Conservation (phyloP, 1,139 yeast species). For the Blastobotrys malaysiensis region DNA sequence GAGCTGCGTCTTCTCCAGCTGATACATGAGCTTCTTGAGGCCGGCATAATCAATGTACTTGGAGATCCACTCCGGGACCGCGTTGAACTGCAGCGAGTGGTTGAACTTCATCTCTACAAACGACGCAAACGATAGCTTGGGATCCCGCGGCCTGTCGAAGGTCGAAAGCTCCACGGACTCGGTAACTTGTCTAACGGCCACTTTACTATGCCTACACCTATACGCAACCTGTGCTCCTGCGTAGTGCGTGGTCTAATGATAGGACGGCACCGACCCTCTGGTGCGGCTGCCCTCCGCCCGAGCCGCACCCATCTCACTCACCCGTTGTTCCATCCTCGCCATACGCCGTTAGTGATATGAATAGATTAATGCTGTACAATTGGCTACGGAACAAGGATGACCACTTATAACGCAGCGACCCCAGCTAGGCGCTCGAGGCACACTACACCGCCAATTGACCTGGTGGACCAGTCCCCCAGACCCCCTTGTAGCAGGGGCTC, state of each 20-base stretch:
- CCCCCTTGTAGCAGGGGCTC: too few relatives aligned
- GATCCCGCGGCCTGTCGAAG: neutral
- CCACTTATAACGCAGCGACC: too few relatives aligned
- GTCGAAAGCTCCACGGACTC: neutral
- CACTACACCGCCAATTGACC: too few relatives aligned
- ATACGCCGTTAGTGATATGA: too few relatives aligned
- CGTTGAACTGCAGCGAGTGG: slow-evolving; percentile 68
- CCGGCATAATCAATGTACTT: slow-evolving; percentile 60
- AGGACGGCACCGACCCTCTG: neutral
- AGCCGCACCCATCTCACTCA: too few relatives aligned
- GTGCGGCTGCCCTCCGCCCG: neutral
- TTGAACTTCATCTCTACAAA: slow-evolving; percentile 59
- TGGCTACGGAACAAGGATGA: too few relatives aligned
- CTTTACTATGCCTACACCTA: neutral
- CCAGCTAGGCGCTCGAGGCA: too few relatives aligned
- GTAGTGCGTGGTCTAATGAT: neutral
- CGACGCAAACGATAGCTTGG: neutral
- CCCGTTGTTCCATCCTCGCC: too few relatives aligned
- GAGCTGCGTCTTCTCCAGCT: slow-evolving; percentile 37
- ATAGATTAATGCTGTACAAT: too few relatives aligned
- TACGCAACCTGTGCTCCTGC: neutral
- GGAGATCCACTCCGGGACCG: slow-evolving; percentile 78
- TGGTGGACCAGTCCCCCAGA: too few relatives aligned
- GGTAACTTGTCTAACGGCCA: too few relatives aligned
- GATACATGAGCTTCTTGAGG: slow-evolving; percentile 56